A percentile compares a stretch with the other conserved stretches of the same genome.
Evolutionary conservation across 345 rosid genomes (phyloP).

Genomic region (Populus nigra): DNA sequence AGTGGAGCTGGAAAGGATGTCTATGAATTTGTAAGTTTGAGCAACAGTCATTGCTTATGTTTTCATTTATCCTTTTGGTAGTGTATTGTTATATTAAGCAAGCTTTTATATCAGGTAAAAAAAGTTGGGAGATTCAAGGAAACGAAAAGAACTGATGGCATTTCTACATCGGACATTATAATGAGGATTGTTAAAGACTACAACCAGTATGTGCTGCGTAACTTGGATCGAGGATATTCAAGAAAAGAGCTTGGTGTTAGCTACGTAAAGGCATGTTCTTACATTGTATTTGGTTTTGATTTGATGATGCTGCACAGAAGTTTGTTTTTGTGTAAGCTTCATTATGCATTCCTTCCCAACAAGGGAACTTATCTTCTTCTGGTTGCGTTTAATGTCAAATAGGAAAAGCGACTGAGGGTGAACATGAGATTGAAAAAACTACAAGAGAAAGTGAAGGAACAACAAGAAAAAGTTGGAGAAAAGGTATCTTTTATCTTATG

Average conservation of each 20-base stretch:
- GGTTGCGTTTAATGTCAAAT: conserved; percentile 15
- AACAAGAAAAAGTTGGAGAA: conserved; percentile 86
- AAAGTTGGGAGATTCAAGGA: conserved; percentile 83
- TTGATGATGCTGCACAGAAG: not conserved
- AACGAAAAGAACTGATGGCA: conserved; percentile 90
- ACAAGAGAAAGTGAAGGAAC: conserved; percentile 89
- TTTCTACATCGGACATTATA: conserved; percentile 85
- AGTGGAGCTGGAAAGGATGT: conserved; percentile 91
- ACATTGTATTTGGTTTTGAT: not conserved
- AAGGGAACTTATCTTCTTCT: conserved; percentile 3
- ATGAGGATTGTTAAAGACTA: conserved; percentile 95
- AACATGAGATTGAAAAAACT: conserved; percentile 89
- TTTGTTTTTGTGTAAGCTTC: not conserved
- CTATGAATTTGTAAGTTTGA: conserved; percentile 79
- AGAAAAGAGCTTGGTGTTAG: conserved; percentile 95
- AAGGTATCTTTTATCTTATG: conserved; percentile 42
- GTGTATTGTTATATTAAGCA: conserved; percentile 15
- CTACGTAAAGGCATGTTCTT: conserved; percentile 66
- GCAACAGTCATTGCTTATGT: conserved; percentile 9
- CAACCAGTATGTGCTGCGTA: conserved; percentile 92
- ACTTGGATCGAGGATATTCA: conserved; percentile 83
- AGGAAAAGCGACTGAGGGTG: conserved; percentile 93
- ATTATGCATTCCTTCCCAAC: not conserved
- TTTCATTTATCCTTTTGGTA: not conserved
- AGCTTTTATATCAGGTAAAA: conserved; percentile 54